Conservation (phyloP, 2,329 filamentous ascomycete species). For the Penicillium sp. region DNA sequence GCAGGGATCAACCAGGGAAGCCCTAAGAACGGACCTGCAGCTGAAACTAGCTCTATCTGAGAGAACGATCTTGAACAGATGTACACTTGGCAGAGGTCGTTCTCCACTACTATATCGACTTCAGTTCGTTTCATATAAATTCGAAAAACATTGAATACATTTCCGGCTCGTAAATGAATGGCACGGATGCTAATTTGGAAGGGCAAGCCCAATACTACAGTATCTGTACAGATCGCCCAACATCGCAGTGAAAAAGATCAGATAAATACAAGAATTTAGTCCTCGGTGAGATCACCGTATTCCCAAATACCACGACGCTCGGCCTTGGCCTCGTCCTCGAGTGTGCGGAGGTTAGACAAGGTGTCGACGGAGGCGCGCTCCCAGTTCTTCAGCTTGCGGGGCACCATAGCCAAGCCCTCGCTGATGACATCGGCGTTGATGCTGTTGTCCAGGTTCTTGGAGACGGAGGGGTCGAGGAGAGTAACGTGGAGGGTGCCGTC, state of each 20-base stretch:
- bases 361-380: slow-evolving; percentile 76
- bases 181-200: slow-evolving; percentile 7
- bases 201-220: slow-evolving; percentile 3
- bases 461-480: slow-evolving; percentile 73
- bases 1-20: slow-evolving; percentile 1
- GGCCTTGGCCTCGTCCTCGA: slow-evolving; percentile 77
- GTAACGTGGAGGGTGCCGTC: slow-evolving; percentile 86
- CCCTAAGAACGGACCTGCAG: background rate
- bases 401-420: slow-evolving; percentile 86
- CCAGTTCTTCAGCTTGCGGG: slow-evolving; percentile 88
- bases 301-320: slow-evolving; percentile 91
- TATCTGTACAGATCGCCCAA: slow-evolving; percentile 23
- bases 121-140: background rate
- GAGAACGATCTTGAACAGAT: no score
- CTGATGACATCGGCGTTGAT: slow-evolving; percentile 85
- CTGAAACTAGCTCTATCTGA: background rate
- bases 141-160: slow-evolving; percentile 4
- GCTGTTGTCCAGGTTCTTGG: slow-evolving; percentile 69
- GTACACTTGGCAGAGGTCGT: no score
- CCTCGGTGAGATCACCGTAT: slow-evolving; percentile 94
- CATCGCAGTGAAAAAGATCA: slow-evolving; percentile 3
- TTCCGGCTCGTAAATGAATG: background rate
- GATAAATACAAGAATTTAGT: slow-evolving; percentile 51
- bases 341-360: slow-evolving; percentile 69
- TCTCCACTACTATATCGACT: no score